Evolutionary conservation across 495 filamentous ascomycete genomes (phyloP).

Genomic region (Lasiosphaeria hispida): DNA sequence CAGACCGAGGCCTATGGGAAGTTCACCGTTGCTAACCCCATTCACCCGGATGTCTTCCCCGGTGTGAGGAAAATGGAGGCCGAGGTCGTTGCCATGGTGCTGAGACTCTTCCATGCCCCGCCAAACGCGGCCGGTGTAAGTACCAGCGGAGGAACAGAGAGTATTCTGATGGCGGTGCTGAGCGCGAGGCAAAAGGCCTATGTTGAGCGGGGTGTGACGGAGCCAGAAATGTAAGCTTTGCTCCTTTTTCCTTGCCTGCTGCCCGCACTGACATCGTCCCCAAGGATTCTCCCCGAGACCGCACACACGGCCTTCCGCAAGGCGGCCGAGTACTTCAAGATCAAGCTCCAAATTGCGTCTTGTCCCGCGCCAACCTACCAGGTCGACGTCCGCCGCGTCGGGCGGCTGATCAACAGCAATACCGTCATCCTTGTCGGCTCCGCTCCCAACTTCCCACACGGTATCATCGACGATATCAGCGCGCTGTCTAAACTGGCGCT

Average conservation of each 20-base stretch:
- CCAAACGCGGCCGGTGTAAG: slow-evolving; percentile 79
- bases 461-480: slow-evolving; percentile 93
- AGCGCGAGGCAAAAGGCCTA: slow-evolving; percentile 86
- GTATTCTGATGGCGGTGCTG: slow-evolving; percentile 91
- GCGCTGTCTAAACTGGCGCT: slow-evolving; percentile 80
- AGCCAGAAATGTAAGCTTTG: slow-evolving; percentile 82
- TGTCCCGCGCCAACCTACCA: slow-evolving; percentile 84
- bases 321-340: slow-evolving; percentile 89
- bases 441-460: slow-evolving; percentile 96
- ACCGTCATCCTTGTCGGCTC: slow-evolving; percentile 95
- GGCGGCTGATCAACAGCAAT: slow-evolving; percentile 89
- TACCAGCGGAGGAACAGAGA: slow-evolving; percentile 92
- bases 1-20: slow-evolving; percentile 89
- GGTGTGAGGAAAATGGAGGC: slow-evolving; percentile 99
- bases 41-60: slow-evolving; percentile 98
- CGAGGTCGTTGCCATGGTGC: slow-evolving; percentile 94
- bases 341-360: slow-evolving; percentile 85
- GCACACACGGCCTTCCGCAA: slow-evolving; percentile 96
- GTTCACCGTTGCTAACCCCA: slow-evolving; percentile 97
- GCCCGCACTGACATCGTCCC: slow-evolving; percentile 2
- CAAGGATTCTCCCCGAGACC: slow-evolving; percentile 87
- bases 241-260: background rate
- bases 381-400: slow-evolving; percentile 72
- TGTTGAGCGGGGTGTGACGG: slow-evolving; percentile 77
- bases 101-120: slow-evolving; percentile 90